Evolutionary conservation across 108 stramenopile genomes (phyloP), one percentile per base, ranked within the genome.

Genomic region (Discostella pseudostelligera): DNA sequence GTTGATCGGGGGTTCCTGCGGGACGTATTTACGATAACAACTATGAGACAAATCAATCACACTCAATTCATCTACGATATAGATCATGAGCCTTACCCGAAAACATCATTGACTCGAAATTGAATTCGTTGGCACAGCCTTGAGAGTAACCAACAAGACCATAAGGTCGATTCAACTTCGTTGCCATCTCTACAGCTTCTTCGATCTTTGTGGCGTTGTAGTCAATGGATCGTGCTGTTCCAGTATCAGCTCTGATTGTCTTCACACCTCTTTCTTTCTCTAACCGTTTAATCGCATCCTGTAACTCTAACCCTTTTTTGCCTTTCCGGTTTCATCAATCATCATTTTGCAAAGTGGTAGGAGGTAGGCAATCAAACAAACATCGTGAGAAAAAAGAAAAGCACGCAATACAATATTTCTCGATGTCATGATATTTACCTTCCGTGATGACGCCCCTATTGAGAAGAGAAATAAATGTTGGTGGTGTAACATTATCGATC

Each of bases 81-180:
- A 0, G 29, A 19, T 22, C n/a, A 40, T 32, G 40, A 56, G 7
- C 5, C 55, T 56, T 25, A 67, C 79, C 79, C 24, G 88, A 84
- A 44, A 84, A 60, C 49, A 94, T 79, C 45, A 87, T 62, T 3
- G 85, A 76, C 72, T 94, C 93, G 28, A 89, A 87, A 80, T 85
- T 84, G 25, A 94, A 60, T 37, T 83, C 79, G 69, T 94, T 94
- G 8, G 93, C 88, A 60, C 90, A 90, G 11, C 93, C 93, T 74
- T 94, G 93, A 8, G 89, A 91, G 47, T 94, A 94, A 8, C 93
- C 93, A 22, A 94, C 67, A 25, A 88, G 70, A 12, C 90, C 87
- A 56, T 72, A 92, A 20, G 87, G 90, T 24, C 83, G 84, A 21
- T 71, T 67, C 53, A 82, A 42, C 45, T 78, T 70, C 9, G 67